phyloP scores from a whole-genome alignment of 2,329 filamentous ascomycete genomes.

The Arachnomyces sp. region DNA sequence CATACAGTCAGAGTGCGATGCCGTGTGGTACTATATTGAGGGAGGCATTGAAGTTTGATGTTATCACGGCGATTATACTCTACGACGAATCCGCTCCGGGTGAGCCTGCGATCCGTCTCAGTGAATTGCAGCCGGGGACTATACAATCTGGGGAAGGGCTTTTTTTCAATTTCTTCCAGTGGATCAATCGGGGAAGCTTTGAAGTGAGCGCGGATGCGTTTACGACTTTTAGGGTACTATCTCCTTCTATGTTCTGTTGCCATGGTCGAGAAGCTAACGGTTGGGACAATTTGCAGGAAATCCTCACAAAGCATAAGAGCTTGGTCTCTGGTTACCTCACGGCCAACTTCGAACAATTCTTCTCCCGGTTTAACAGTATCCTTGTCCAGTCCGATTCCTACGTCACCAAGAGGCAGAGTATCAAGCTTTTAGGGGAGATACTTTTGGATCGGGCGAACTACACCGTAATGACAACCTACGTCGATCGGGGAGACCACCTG shows the following conservation, averaged over 20 bases:
- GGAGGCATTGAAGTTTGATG: conserved; percentile 84
- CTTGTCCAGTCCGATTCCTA: conserved; percentile 91
- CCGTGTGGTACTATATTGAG: conserved; percentile 82
- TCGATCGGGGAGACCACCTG: conserved; percentile 87
- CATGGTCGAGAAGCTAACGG: background rate
- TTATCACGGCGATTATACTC: conserved; percentile 79
- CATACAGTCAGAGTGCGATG: conserved; percentile 82
- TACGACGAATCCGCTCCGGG: conserved; percentile 78
- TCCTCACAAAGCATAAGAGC: conserved; percentile 87
- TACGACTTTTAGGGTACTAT: conserved; percentile 77
- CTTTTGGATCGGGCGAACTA: conserved; percentile 93
- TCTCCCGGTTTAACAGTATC: conserved; percentile 77
- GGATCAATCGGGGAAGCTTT: conserved; percentile 94
- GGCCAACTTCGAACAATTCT: conserved; percentile 89
- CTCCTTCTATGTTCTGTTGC: background rate
- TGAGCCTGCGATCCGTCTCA: conserved; percentile 66
- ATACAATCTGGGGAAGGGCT: conserved; percentile 72
- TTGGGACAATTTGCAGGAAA: conserved; percentile 52
- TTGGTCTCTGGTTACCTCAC: conserved; percentile 80
- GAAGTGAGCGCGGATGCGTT: conserved; percentile 97
- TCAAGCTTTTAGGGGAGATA: conserved; percentile 93
- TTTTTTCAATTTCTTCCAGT: conserved; percentile 95
- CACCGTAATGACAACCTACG: conserved; percentile 94
- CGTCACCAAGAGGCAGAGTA: conserved; percentile 95
- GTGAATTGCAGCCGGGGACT: conserved; percentile 65